Base-by-base conservation (phyloP, 2,329 filamentous ascomycete species). In the Juglanconis sp. region DNA sequence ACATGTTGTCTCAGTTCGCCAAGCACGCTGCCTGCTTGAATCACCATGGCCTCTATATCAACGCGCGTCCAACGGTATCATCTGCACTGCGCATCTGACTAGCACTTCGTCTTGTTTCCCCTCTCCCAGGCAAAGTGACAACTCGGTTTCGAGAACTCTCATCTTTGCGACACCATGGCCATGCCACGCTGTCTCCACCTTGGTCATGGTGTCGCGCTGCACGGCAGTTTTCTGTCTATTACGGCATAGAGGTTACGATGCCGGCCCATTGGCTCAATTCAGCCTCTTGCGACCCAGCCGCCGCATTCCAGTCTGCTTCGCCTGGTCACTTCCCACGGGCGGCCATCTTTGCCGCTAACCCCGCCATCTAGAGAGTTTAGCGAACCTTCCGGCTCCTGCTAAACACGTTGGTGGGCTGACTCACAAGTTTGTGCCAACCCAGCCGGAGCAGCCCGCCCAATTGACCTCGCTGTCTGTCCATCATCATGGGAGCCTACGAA, bases 1-100 rank as follows among this genome's bases (percentile, higher is more conserved):
- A 40, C 48, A 24, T 11, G 38, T 38, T 53, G 49, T 52, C 52
- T 42, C 48, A 53, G 17, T 32, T 47, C 46, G 46, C 52, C 35
- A 56, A 52, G 46, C 6, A 30, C 30, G 38, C 38, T 56, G 56
- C 52, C 48, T 56, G 53, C 31, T 7, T 50, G 3, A 3, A 17
- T 11, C n/a, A 35, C 36, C n/a, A 49, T 53, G 36, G 3, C 38
- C 40, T 38, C 38, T 13, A 11, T 5, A 56, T 32, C 32, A 17
- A n/a, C 7, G 46, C 42, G 53, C 31, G 40, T 47, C 17, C 40
- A 34, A 6, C 40, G 24, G 48, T 57, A 55, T 53, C 48, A 49
- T 53, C 52, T 31, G 50, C 59, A 30, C 34, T 44, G 44, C 15
- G 30, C 32, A 48, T 55, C 48, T 56, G 53, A 52, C 56, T 62